A percentile compares a stretch with the other conserved stretches of the same genome.
phyloP scores from a whole-genome alignment of 2,329 filamentous ascomycete genomes.

The Blastomyces gilchristii region DNA sequence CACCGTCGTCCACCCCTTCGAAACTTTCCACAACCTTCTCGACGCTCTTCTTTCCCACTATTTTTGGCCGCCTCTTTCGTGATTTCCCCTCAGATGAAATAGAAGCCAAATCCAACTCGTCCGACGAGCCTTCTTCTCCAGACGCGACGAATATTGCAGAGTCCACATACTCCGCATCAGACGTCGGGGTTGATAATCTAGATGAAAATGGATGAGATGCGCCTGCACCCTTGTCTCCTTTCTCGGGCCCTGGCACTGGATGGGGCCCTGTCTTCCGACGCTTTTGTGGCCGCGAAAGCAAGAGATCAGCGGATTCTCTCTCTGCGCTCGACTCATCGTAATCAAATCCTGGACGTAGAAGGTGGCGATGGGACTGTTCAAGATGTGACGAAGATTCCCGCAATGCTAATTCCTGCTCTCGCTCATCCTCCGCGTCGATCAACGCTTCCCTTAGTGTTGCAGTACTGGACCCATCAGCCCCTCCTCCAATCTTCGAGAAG shows the following conservation, averaged over 20 bases:
- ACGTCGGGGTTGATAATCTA: conserved; percentile 21
- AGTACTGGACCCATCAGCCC: conserved; percentile 19
- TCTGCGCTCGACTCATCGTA: conserved; percentile 36
- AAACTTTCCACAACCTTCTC: conserved; percentile 45
- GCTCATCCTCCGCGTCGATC: conserved; percentile 68
- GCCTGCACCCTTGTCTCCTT: not conserved
- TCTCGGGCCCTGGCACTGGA: too few species aligned
- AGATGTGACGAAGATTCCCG: conserved; percentile 29
- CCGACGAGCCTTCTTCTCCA: conserved; percentile 16
- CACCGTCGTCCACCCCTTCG: conserved; percentile 71
- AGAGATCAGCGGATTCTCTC: conserved; percentile 21
- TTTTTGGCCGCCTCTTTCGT: conserved; percentile 25
- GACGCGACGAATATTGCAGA: conserved; percentile 15
- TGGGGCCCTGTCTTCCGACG: conserved; percentile 25
- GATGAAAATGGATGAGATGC: conserved; percentile 12
- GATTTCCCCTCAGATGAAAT: conserved; percentile 16
- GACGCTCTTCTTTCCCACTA: conserved; percentile 25
- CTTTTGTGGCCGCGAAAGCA: conserved; percentile 23
- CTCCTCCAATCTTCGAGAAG: conserved; percentile 66
- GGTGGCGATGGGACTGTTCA: conserved; percentile 58
- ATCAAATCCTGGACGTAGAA: conserved; percentile 63
- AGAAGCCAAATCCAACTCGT: conserved; percentile 11
- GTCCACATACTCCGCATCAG: conserved; percentile 28
- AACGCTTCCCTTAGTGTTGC: conserved; percentile 62
- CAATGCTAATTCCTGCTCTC: conserved; percentile 41